Evolutionary conservation across 305 asterid species (phyloP).

Genomic region (Withania somnifera): DNA sequence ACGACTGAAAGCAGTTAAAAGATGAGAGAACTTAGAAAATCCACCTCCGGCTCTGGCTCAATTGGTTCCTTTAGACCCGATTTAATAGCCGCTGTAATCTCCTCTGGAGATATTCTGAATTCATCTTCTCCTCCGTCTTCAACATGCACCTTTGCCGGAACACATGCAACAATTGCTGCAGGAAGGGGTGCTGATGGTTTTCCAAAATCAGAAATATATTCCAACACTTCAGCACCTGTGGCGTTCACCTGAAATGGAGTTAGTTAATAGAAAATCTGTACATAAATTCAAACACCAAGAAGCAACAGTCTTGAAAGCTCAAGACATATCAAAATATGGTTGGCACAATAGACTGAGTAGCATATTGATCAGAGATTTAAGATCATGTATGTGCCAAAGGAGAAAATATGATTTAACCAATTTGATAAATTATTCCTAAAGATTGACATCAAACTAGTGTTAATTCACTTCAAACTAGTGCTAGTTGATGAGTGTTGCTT

Average conservation of each 20-base stretch:
- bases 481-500: no score
- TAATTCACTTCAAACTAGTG: no score
- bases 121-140: slow-evolving; percentile 88
- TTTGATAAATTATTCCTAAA: no score
- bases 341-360: neutral
- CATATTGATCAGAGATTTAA: neutral
- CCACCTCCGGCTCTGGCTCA: slow-evolving; percentile 96
- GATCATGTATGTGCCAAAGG: neutral
- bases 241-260: slow-evolving; percentile 61
- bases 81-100: slow-evolving; percentile 71
- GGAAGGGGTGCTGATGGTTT: slow-evolving; percentile 89
- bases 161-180: slow-evolving; percentile 98
- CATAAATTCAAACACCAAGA: slow-evolving; percentile 9
- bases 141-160: slow-evolving; percentile 67
- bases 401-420: neutral
- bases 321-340: neutral
- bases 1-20: neutral
- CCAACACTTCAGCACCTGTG: slow-evolving; percentile 87
- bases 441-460: no score
- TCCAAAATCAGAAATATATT: slow-evolving; percentile 88
- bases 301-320: neutral
- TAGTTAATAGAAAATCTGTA: slow-evolving; percentile 13
- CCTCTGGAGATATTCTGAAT: slow-evolving; percentile 69
- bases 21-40: slow-evolving; percentile 7
- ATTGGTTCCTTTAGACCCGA: slow-evolving; percentile 87